Percentiles rank a stretch among this genome's conserved stretches.
phyloP scores from a whole-genome alignment of 1,139 yeast genomes.

The Suhomyces chickasaworum region DNA sequence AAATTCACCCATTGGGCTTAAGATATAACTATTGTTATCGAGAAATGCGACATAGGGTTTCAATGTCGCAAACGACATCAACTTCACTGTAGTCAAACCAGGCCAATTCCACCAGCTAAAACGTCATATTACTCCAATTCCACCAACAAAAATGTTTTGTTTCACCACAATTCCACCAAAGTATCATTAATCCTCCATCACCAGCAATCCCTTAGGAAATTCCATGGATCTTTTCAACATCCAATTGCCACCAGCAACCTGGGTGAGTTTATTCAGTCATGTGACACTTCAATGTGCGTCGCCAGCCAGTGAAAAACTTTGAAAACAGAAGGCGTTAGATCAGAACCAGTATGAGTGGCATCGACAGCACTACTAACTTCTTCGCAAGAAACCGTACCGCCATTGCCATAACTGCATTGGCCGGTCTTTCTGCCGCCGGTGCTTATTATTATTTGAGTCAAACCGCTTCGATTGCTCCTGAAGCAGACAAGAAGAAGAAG shows the following conservation, averaged over 20 bases:
- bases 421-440: constrained; percentile 64
- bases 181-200: too few species aligned
- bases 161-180: too few species aligned
- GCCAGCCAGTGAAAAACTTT: constrained; percentile 23
- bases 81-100: too few species aligned
- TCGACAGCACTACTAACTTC: constrained; percentile 31
- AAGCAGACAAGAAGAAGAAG: constrained; percentile 37
- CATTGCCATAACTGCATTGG: constrained; percentile 58
- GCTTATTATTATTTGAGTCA: constrained; percentile 48
- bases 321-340: constrained; percentile 12
- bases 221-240: too few species aligned
- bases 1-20: too few species aligned
- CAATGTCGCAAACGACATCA: too few species aligned
- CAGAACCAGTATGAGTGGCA: constrained; percentile 12
- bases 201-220: too few species aligned
- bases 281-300: constrained; percentile 6
- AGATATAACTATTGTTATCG: too few species aligned
- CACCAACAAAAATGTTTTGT: too few species aligned
- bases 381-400: constrained; percentile 61
- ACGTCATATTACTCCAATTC: too few species aligned
- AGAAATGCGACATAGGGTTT: too few species aligned
- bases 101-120: too few species aligned
- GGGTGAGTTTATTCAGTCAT: not conserved
- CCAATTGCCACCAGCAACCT: constrained; percentile 3
- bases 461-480: constrained; percentile 13